Conservation (phyloP, 2,329 filamentous ascomycete species). For the Leptosphaerulina australis region DNA sequence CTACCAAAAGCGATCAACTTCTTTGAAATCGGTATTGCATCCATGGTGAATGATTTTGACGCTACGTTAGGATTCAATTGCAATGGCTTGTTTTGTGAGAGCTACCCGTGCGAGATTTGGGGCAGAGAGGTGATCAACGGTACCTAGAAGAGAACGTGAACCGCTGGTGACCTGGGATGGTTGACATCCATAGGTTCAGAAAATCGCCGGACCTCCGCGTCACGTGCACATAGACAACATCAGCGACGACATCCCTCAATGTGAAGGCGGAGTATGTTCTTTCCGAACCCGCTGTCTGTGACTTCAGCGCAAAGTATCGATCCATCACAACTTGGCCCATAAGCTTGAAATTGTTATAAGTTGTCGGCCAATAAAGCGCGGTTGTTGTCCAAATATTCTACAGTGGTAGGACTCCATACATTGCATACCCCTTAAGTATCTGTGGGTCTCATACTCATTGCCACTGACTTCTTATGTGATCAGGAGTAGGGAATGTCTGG, state of each 20-base stretch:
- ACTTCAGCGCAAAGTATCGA: neutral
- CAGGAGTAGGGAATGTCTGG: too few relatives aligned
- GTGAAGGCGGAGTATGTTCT: neutral
- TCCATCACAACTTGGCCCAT: neutral
- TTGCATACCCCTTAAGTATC: too few relatives aligned
- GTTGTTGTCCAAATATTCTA: neutral
- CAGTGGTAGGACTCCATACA: too few relatives aligned
- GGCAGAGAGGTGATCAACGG: conserved; percentile 1
- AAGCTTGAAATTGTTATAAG: neutral
- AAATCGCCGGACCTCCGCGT: conserved; percentile 18
- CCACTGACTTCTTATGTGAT: too few relatives aligned
- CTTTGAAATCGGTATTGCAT: conserved; percentile 39
- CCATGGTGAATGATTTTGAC: conserved; percentile 26
- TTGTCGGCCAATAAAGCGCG: neutral
- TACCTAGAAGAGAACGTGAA: conserved; percentile 11
- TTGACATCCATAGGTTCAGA: conserved; percentile 13
- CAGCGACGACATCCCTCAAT: neutral
- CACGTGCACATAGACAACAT: too few relatives aligned
- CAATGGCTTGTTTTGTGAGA: neutral
- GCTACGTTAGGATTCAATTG: neutral
- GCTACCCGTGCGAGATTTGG: neutral
- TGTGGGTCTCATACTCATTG: too few relatives aligned
- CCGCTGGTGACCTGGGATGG: neutral
- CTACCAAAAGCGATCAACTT: conserved; percentile 48
- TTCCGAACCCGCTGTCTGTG: neutral